These are phyloP conservation scores for Barnettozyma wickerhamii DNA, from an alignment of 805 yeast species.

Conservation along the genomic window DNA sequence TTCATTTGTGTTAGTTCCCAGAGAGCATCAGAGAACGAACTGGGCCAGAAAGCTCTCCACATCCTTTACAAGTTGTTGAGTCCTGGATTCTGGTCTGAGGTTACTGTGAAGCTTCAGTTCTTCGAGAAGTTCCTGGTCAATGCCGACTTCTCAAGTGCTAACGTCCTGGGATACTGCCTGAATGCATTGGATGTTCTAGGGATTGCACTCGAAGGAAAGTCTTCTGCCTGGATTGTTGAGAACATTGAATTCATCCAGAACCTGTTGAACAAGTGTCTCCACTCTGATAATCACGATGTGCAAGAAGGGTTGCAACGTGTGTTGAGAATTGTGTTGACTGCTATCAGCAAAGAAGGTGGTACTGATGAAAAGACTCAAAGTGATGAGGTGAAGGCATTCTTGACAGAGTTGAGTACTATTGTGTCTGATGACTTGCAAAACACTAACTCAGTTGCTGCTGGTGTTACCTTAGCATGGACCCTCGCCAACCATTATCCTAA, in stretches of 20 bases:
- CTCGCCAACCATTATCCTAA: conserved; percentile 71
- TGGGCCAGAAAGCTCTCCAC: conserved; percentile 78
- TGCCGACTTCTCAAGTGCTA: conserved; percentile 66
- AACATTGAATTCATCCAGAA: conserved; percentile 67
- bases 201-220: conserved; percentile 75
- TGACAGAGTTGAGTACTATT: conserved; percentile 56
- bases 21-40: conserved; percentile 75
- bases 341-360: conserved; percentile 47
- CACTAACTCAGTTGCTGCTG: conserved; percentile 79
- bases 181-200: conserved; percentile 89
- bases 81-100: conserved; percentile 80
- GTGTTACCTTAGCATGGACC: conserved; percentile 79
- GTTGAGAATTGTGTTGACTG: conserved; percentile 60
- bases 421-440: conserved; percentile 74
- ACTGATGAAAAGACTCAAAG: conserved; percentile 50
- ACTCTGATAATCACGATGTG: conserved; percentile 78
- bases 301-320: conserved; percentile 82
- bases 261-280: conserved; percentile 74
- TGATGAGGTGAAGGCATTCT: conserved; percentile 59
- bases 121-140: conserved; percentile 84
- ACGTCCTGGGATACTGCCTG: conserved; percentile 71
- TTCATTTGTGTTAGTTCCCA: conserved; percentile 85
- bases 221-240: conserved; percentile 71
- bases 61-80: conserved; percentile 70
- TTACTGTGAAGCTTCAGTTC: conserved; percentile 77